Base-by-base conservation (phyloP, 2,329 filamentous ascomycete genomes). In the Hymenoscyphus infarciens region DNA sequence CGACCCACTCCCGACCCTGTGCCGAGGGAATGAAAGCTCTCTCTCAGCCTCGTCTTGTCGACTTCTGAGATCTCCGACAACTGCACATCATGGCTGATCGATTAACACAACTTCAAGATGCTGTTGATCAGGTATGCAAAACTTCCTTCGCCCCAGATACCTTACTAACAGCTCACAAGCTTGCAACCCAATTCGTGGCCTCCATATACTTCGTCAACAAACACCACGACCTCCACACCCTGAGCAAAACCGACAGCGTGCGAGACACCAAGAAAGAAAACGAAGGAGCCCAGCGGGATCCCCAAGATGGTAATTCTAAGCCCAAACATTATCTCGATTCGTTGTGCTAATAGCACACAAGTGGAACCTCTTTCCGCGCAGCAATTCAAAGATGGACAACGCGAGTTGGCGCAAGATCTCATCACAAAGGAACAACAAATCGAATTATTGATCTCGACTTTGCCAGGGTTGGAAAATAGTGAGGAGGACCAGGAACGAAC, bases 341-440 rank as follows among this genome's bases (percentile, higher is more conserved):
- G 65, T 54, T 22, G 42, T 61, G 63, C 67, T 71, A 42, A 60
- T 10, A 65, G 68, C 29, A 54, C 29, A 22, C 3, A 38, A 85
- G 86, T 89, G 22, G 83, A 87, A 25, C 82, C 87, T 2, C 80
- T 88, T 29, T 79, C 85, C 0, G 76, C 82, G 10, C 85, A 89
- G 52, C 83, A 85, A 58, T 91, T 91, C 75, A 81, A 83, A 61
- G 82, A 83, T 2, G 85, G 87, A 56, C 83, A 92, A 73, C 80
- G 86, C 64, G 90, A 94, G 74, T 80, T 95, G 60, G 89, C 90
- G 42, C 83, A 85, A 65, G 91, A 94, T 73, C 80, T 95, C 29
- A 87, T 94, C 63, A 75, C 90, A 63, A 92, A 93, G 72, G 88
- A 92, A 70, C 90, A 93, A 77, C 89, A 94, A 77, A 92, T 95